A percentile compares a stretch with the other conserved stretches of the same genome.
These are phyloP conservation scores for Cyberlindnera mycetangii DNA, from an alignment of 805 yeast species.

Conservation along the genomic window DNA sequence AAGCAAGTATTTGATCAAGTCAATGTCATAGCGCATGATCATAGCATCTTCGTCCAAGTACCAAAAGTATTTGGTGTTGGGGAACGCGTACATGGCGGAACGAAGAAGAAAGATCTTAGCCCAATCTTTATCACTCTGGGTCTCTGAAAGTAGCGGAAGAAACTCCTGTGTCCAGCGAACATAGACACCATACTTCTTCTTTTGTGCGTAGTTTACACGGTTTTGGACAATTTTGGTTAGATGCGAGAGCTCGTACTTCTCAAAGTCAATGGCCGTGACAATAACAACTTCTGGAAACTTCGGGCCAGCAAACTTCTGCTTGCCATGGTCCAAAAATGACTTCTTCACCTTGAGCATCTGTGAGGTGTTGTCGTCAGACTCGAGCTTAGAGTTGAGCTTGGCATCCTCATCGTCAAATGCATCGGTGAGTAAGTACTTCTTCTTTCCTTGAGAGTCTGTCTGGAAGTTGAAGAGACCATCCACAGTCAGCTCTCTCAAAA, in stretches of 20 bases:
- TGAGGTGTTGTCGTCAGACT: conserved; percentile 29
- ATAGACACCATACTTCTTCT: conserved; percentile 77
- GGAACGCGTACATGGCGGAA: conserved; percentile 93
- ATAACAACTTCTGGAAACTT: conserved; percentile 64
- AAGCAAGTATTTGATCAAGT: conserved; percentile 58
- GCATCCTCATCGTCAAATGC: conserved; percentile 38
- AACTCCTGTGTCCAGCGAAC: conserved; percentile 86
- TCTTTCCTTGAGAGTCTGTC: conserved; percentile 43
- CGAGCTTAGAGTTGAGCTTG: conserved; percentile 37
- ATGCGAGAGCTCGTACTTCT: conserved; percentile 54
- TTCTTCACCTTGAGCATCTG: conserved; percentile 45
- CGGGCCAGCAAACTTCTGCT: conserved; percentile 41
- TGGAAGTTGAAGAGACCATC: conserved; percentile 48
- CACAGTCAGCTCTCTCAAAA: conserved; percentile 54
- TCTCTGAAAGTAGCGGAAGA: conserved; percentile 47
- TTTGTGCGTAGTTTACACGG: conserved; percentile 83
- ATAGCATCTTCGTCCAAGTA: conserved; percentile 76
- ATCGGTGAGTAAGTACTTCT: conserved; percentile 31
- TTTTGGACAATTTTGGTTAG: conserved; percentile 75
- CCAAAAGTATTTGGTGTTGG: conserved; percentile 89
- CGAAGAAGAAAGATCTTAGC: conserved; percentile 60
- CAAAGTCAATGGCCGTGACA: conserved; percentile 78
- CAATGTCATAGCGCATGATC: conserved; percentile 66
- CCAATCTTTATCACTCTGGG: conserved; percentile 54
- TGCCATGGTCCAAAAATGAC: conserved; percentile 64